Percentiles rank a stretch among this genome's conserved stretches.
These are phyloP conservation scores for Zygoascus bituminiphila DNA, from an alignment of 805 yeast genomes.

Conservation along the genomic window DNA sequence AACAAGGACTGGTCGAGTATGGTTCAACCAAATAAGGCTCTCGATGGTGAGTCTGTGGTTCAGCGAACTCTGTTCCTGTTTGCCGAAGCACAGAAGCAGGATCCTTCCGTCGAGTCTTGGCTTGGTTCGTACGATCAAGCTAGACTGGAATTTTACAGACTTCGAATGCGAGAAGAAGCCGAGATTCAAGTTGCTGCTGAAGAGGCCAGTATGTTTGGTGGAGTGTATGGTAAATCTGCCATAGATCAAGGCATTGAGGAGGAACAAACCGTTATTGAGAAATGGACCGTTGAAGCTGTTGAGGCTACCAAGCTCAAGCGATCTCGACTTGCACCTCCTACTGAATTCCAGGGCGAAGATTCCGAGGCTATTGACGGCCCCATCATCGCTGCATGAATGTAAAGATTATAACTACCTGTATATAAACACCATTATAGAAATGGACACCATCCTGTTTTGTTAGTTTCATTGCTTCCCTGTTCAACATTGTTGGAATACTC, in stretches of 20 bases:
- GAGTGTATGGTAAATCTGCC: conserved; percentile 53
- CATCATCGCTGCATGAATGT: too few relatives aligned
- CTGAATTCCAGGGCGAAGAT: not conserved
- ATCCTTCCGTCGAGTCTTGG: conserved; percentile 18
- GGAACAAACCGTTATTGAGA: conserved; percentile 63
- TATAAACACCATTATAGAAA: conserved; percentile 20
- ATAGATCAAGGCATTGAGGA: conserved; percentile 59
- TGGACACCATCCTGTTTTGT: conserved; percentile 28
- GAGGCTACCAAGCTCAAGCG: conserved; percentile 48
- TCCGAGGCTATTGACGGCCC: too few relatives aligned
- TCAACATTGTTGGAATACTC: not conserved
- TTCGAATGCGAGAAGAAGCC: conserved; percentile 77
- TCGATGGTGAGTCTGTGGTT: conserved; percentile 86
- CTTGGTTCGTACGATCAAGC: conserved; percentile 76
- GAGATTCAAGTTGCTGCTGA: conserved; percentile 65
- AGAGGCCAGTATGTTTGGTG: conserved; percentile 81
- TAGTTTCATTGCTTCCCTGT: conserved; percentile 10
- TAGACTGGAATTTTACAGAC: conserved; percentile 76
- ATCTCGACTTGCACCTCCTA: conserved; percentile 21
- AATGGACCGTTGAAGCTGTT: conserved; percentile 66
- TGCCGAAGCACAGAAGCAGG: conserved; percentile 26
- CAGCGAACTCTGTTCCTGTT: conserved; percentile 60
- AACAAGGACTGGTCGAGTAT: conserved; percentile 70
- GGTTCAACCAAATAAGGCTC: conserved; percentile 59
- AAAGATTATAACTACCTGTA: not conserved